Evolutionary conservation across 1,284 basidiomycete genomes (phyloP).

Genomic region (Chalciporus sp.): DNA sequence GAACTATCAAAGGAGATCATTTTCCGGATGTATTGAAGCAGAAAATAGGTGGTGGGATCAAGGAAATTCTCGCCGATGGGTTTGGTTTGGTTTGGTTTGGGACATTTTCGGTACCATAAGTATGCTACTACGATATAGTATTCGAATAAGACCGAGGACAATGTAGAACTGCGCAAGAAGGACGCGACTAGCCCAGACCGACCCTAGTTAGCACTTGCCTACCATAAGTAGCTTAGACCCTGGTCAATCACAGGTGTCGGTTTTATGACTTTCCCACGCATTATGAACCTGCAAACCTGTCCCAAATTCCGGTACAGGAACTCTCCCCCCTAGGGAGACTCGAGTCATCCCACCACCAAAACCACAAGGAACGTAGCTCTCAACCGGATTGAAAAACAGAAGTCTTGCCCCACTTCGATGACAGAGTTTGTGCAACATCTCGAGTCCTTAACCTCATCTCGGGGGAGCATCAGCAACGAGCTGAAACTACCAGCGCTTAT

Average conservation of each 20-base stretch:
- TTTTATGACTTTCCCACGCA: no score
- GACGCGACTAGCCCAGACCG: no score
- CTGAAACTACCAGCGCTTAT: constrained; percentile 16
- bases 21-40: constrained; percentile 35
- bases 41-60: no score
- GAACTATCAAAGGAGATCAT: constrained; percentile 42
- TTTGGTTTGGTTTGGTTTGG: not conserved
- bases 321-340: not conserved
- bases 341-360: not conserved
- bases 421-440: constrained; percentile 26
- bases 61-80: not conserved
- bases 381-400: not conserved
- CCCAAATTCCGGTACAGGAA: no score
- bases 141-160: not conserved
- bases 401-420: constrained; percentile 16
- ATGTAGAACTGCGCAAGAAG: no score
- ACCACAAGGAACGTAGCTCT: not conserved
- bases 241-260: no score
- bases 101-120: not conserved
- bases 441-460: constrained; percentile 22
- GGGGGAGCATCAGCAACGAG: constrained; percentile 9
- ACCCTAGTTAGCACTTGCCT: no score
- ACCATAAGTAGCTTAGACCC: no score
- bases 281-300: no score
- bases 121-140: not conserved